Evolutionary conservation across 768 basidiomycete genomes (phyloP).

Genomic region (Macrolepiota fuliginosa): DNA sequence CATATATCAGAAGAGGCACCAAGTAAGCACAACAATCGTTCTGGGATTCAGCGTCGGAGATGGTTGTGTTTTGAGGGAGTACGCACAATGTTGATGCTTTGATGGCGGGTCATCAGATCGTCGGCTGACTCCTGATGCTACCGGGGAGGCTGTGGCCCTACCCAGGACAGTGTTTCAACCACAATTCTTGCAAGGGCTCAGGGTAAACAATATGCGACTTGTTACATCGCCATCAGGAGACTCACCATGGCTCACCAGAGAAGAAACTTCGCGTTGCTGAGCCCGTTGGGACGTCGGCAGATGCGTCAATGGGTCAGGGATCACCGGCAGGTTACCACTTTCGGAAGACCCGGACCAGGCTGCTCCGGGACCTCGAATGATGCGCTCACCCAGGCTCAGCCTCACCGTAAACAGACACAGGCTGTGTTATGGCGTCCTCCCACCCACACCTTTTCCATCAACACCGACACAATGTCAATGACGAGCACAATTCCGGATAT

Average conservation of each 20-base stretch:
- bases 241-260: constrained; percentile 3
- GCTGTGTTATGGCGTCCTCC: neutral
- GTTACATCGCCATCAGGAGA: constrained; percentile 9
- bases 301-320: neutral
- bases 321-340: neutral
- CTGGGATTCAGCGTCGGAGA: neutral
- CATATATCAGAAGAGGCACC: neutral
- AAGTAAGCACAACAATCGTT: neutral
- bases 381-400: neutral
- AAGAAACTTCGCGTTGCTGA: neutral
- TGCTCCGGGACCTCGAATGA: neutral
- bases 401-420: neutral
- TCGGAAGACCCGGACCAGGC: neutral
- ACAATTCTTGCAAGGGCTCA: neutral
- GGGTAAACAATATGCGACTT: neutral
- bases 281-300: neutral
- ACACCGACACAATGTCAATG: neutral
- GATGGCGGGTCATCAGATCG: neutral
- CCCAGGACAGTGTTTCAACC: neutral
- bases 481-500: neutral
- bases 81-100: neutral
- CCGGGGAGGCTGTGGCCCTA: neutral
- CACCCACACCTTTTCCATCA: neutral
- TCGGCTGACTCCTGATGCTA: neutral
- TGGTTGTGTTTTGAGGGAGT: neutral